These are phyloP conservation scores for Rutstroemia sydowiana DNA, from an alignment of 2,329 filamentous ascomycete species.

Conservation along the genomic window DNA sequence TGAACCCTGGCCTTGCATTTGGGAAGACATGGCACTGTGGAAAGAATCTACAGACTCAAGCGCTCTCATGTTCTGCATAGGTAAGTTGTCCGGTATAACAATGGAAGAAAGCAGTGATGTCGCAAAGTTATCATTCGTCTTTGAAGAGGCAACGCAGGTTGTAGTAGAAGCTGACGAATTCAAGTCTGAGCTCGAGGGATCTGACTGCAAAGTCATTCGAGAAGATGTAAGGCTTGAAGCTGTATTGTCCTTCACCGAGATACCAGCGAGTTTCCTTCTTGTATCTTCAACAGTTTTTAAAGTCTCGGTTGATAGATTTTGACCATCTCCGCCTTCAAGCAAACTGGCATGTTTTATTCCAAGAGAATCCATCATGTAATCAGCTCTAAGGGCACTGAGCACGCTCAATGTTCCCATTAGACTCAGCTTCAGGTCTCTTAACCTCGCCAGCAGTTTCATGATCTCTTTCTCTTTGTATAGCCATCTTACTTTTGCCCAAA, in stretches of 20 bases:
- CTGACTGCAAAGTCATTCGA: neutral
- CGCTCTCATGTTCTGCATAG: slow-evolving; percentile 4
- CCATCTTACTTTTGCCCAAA: slow-evolving; percentile 16
- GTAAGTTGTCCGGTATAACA: neutral
- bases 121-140: neutral
- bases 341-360: slow-evolving; percentile 12
- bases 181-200: neutral
- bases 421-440: slow-evolving; percentile 18
- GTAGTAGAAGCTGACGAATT: neutral
- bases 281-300: slow-evolving; percentile 10
- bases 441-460: slow-evolving; percentile 14
- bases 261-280: slow-evolving; percentile 7
- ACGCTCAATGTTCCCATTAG: slow-evolving; percentile 15
- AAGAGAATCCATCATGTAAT: slow-evolving; percentile 15
- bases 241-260: neutral
- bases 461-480: slow-evolving; percentile 19
- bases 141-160: neutral
- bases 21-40: slow-evolving; percentile 9
- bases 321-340: slow-evolving; percentile 1
- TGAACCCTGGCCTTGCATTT: neutral
- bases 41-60: slow-evolving; percentile 12
- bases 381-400: slow-evolving; percentile 13
- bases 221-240: neutral
- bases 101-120: neutral
- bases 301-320: slow-evolving; percentile 7